A percentile compares a stretch with the other conserved stretches of the same genome.
Evolutionary conservation across 257 asterid species (phyloP).

Genomic region (Schizonepeta tenuifolia): DNA sequence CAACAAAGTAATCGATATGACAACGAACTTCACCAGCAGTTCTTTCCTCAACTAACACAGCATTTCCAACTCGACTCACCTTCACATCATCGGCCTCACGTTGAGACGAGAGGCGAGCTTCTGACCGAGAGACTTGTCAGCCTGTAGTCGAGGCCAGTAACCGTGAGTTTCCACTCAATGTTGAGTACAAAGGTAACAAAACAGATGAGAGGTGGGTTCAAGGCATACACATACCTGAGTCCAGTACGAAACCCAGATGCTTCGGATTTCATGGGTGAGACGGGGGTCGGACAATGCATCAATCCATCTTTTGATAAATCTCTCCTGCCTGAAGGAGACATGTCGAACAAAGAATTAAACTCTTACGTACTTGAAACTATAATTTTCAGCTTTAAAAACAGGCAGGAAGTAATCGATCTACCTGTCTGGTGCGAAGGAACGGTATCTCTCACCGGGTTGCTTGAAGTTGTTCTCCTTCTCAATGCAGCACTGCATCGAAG

Average conservation of each 20-base stretch:
- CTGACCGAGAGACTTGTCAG: conserved; percentile 77
- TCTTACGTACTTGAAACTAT: neutral
- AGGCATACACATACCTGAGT: conserved; percentile 48
- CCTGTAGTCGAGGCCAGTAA: conserved; percentile 44
- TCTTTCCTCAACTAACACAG: conserved; percentile 12
- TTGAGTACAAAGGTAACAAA: neutral
- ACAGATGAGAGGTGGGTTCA: neutral
- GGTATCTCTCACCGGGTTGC: conserved; percentile 73
- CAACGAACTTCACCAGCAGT: conserved; percentile 1
- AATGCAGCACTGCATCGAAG: conserved; percentile 45
- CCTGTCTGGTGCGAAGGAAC: conserved; percentile 64
- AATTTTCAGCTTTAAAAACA: neutral
- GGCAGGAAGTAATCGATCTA: conserved; percentile 23
- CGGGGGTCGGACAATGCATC: conserved; percentile 64
- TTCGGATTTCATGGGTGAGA: conserved; percentile 69
- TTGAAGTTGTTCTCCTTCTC: conserved; percentile 73
- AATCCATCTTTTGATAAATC: conserved; percentile 56
- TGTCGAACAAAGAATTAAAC: conserved; percentile 1
- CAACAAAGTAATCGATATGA: conserved; percentile 16
- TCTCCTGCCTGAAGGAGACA: conserved; percentile 57
- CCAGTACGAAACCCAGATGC: conserved; percentile 73
- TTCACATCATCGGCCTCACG: conserved; percentile 75
- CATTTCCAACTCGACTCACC: conserved; percentile 1
- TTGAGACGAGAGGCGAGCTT: conserved; percentile 72
- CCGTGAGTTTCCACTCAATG: neutral